A percentile compares a stretch with the other conserved stretches of the same genome.
phyloP scores from a whole-genome alignment of 768 basidiomycete species.

The Tulasnella sp. region DNA sequence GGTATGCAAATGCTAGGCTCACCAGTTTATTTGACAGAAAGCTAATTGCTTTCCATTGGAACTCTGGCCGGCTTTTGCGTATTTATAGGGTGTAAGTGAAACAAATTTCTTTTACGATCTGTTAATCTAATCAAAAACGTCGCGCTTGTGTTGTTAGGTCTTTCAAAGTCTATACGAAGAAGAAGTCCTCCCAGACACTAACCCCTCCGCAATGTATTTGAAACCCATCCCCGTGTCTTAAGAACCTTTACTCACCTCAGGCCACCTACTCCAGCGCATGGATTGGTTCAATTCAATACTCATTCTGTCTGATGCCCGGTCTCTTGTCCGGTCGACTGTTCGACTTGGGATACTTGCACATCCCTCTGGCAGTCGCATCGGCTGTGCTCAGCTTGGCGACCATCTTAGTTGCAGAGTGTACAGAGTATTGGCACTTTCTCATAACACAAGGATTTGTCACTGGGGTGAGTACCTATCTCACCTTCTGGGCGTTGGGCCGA shows the following conservation, averaged over 20 bases:
- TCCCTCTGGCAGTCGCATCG: slow-evolving; percentile 43
- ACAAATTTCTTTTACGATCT: background rate
- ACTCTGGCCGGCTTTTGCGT: background rate
- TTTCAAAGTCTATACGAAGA: slow-evolving; percentile 68
- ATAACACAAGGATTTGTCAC: slow-evolving; percentile 62
- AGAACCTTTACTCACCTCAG: background rate
- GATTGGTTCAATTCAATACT: slow-evolving; percentile 22
- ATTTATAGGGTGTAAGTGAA: slow-evolving; percentile 15
- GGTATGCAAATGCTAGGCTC: slow-evolving; percentile 8
- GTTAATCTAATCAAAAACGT: background rate
- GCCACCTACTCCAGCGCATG: background rate
- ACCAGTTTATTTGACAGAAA: too few species aligned
- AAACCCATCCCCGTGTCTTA: slow-evolving; percentile 3
- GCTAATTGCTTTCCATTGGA: background rate
- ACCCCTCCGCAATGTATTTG: slow-evolving; percentile 58
- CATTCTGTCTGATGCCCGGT: slow-evolving; percentile 28
- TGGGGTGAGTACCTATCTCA: slow-evolving; percentile 41
- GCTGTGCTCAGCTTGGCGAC: slow-evolving; percentile 47
- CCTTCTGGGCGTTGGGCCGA: background rate
- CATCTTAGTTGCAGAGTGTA: slow-evolving; percentile 63
- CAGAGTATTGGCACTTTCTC: slow-evolving; percentile 68
- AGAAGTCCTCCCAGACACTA: slow-evolving; percentile 40
- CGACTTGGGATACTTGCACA: slow-evolving; percentile 59
- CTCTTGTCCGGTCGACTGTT: slow-evolving; percentile 60
- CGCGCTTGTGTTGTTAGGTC: slow-evolving; percentile 36